A percentile compares a stretch with the other conserved stretches of the same genome.
Evolutionary conservation across 106 monocot species (phyloP).

Genomic region (Phalaenopsis aphrodite): DNA sequence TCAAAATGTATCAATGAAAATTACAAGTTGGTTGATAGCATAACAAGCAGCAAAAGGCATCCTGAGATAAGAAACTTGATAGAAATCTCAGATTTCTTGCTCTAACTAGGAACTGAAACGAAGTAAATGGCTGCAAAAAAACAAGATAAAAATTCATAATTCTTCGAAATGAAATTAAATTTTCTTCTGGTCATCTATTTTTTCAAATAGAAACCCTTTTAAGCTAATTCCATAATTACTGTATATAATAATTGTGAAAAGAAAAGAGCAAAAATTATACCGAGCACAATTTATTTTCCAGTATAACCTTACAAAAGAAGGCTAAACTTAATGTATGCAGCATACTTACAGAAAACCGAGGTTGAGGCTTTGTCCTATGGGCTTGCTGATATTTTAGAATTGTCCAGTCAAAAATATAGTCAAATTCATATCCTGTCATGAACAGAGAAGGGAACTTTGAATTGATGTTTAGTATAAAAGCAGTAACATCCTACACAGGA

Average conservation of each 20-base stretch:
- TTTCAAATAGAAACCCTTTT: neutral
- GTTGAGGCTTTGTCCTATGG: constrained; percentile 9
- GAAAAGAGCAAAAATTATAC: too few species aligned
- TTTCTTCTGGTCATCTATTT: neutral
- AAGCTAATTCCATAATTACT: neutral
- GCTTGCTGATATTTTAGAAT: constrained; percentile 24
- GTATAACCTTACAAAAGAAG: neutral
- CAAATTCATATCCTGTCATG: constrained; percentile 11
- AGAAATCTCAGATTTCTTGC: neutral
- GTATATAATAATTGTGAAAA: neutral
- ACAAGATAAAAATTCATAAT: neutral
- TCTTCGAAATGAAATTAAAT: neutral
- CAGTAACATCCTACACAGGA: neutral
- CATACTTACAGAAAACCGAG: constrained; percentile 20
- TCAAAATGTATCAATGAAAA: neutral
- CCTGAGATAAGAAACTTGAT: neutral
- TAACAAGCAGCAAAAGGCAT: too few species aligned
- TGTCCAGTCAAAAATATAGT: constrained; percentile 28
- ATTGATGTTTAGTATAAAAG: neutral
- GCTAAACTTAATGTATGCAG: constrained; percentile 6
- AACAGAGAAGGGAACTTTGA: neutral
- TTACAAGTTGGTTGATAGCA: neutral
- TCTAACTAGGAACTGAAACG: neutral
- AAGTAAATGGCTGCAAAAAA: neutral
- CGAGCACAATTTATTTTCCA: neutral